These are phyloP conservation scores for Backusella australiensis DNA, from an alignment of 192 early-diverging fungal genomes.

Conservation along the genomic window DNA sequence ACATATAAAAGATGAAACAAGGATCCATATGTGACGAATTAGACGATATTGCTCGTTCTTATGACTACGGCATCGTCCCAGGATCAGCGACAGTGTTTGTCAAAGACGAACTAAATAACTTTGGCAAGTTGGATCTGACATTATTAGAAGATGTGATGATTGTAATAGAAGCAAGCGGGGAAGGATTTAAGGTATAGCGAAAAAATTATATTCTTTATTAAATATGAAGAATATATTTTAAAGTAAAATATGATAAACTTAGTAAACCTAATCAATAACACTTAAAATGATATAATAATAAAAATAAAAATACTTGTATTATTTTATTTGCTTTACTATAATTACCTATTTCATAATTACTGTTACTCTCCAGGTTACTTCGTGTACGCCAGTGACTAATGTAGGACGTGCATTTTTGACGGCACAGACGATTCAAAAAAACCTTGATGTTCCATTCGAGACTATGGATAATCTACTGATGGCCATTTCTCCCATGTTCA, in stretches of 20 bases:
- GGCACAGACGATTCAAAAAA: slow-evolving; percentile 5
- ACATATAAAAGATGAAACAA: background rate
- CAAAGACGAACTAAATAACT: slow-evolving; percentile 16
- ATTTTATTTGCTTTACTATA: background rate
- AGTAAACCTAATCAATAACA: background rate
- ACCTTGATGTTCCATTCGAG: slow-evolving; percentile 31
- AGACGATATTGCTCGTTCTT: slow-evolving; percentile 16
- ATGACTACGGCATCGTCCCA: slow-evolving; percentile 27
- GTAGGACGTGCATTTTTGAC: background rate
- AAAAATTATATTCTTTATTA: background rate
- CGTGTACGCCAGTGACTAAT: background rate
- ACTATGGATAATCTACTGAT: slow-evolving; percentile 41
- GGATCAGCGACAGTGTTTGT: slow-evolving; percentile 24
- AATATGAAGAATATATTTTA: background rate
- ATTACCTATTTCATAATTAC: background rate
- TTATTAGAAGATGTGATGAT: slow-evolving; percentile 22
- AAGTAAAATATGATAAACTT: background rate
- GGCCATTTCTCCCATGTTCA: slow-evolving; percentile 34
- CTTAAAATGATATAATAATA: background rate
- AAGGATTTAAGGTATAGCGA: slow-evolving; percentile 22
- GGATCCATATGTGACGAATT: slow-evolving; percentile 14
- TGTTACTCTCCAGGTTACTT: slow-evolving; percentile 8
- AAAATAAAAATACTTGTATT: background rate
- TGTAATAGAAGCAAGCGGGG: slow-evolving; percentile 17
- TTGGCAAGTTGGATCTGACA: slow-evolving; percentile 17